Percentiles rank a stretch among this genome's conserved stretches.
These are phyloP conservation scores for Tricharina praecox DNA, from an alignment of 495 filamentous ascomycete genomes.

Conservation along the genomic window DNA sequence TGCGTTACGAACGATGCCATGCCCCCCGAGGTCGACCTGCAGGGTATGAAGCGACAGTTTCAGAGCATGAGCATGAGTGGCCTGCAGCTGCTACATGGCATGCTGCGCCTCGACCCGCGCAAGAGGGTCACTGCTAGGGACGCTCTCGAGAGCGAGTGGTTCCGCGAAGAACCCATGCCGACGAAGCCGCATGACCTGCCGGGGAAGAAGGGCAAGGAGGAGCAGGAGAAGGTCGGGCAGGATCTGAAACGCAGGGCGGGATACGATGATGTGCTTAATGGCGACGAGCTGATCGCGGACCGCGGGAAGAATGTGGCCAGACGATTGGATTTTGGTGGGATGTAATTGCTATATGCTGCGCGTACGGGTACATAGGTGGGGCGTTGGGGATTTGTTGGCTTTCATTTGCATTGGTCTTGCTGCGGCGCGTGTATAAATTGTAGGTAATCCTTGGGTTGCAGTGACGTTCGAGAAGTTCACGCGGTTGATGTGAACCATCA, in stretches of 20 bases:
- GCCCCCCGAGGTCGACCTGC: slow-evolving; percentile 45
- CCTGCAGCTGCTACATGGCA: slow-evolving; percentile 71
- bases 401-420: too few species aligned
- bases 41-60: slow-evolving; percentile 55
- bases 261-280: slow-evolving; percentile 44
- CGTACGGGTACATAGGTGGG: neutral
- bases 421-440: too few species aligned
- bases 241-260: slow-evolving; percentile 72
- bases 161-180: slow-evolving; percentile 64
- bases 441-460: too few species aligned
- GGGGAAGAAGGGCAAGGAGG: slow-evolving; percentile 44
- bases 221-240: slow-evolving; percentile 56
- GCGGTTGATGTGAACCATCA: too few species aligned
- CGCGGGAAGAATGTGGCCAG: slow-evolving; percentile 58
- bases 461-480: too few species aligned
- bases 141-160: slow-evolving; percentile 73
- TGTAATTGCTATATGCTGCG: neutral
- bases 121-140: slow-evolving; percentile 59
- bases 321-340: slow-evolving; percentile 58
- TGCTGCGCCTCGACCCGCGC: slow-evolving; percentile 69
- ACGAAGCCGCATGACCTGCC: slow-evolving; percentile 74
- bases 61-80: slow-evolving; percentile 61
- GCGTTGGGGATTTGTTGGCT: neutral
- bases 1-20: slow-evolving; percentile 40
- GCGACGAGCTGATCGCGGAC: slow-evolving; percentile 51